These are phyloP conservation scores for Bonnemaisonia californica DNA, from an alignment of 31 red algal genomes.

Conservation along the genomic window DNA sequence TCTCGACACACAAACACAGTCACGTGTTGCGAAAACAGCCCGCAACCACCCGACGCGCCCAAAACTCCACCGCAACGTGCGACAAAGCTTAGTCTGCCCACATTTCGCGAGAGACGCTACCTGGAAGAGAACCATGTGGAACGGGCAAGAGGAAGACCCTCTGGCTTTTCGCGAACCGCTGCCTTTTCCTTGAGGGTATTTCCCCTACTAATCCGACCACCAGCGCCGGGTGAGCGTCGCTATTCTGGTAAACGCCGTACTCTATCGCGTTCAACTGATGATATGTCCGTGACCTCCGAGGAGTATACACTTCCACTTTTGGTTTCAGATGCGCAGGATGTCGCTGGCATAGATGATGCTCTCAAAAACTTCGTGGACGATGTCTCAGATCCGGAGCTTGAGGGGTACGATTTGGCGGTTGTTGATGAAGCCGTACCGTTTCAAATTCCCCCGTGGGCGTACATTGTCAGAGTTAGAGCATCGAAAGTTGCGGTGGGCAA, in stretches of 20 bases:
- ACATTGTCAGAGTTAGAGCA: slow-evolving; percentile 39
- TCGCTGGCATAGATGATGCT: not conserved
- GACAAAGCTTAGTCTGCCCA: slow-evolving; percentile 51
- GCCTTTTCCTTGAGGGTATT: slow-evolving; percentile 47
- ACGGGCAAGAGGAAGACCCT: slow-evolving; percentile 36
- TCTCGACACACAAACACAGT: not conserved
- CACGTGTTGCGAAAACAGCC: not conserved
- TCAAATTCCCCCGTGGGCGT: slow-evolving; percentile 63
- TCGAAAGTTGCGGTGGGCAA: slow-evolving; percentile 52
- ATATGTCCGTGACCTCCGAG: not conserved
- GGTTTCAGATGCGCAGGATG: not conserved
- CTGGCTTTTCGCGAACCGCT: slow-evolving; percentile 1
- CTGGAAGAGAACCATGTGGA: slow-evolving; percentile 40
- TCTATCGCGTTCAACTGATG: not conserved
- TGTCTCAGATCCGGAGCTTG: slow-evolving; percentile 2
- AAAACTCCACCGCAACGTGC: slow-evolving; percentile 11
- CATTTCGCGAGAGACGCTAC: slow-evolving; percentile 44
- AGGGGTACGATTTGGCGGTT: not conserved
- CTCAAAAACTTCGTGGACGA: not conserved
- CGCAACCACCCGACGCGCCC: not conserved
- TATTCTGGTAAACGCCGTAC: not conserved
- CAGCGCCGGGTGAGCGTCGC: not conserved
- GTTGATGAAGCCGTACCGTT: not conserved
- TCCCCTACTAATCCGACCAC: slow-evolving; percentile 9
- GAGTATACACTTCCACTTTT: not conserved